Percentiles rank a stretch among this genome's conserved stretches.
phyloP scores from a whole-genome alignment of 192 early-diverging fungal genomes.

The Coemansia sp. region DNA sequence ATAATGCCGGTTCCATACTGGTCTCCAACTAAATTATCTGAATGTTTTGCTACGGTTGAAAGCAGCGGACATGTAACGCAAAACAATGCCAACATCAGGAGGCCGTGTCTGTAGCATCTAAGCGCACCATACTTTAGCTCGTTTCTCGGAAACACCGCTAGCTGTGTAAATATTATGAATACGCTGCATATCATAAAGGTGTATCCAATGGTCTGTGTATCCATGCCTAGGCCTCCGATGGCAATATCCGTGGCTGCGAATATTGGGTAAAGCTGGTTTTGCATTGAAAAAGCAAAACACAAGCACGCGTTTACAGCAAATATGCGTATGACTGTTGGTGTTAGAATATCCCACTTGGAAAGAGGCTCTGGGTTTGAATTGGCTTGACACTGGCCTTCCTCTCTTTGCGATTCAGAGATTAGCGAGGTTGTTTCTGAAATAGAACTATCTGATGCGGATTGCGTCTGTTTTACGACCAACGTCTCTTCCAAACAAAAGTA shows the following conservation, averaged over 20 bases:
- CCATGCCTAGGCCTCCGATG: conserved; percentile 48
- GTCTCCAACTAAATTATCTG: background rate
- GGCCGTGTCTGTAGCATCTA: conserved; percentile 21
- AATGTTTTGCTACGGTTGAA: background rate
- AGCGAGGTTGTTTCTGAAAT: background rate
- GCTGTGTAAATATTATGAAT: conserved; percentile 33
- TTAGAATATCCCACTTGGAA: background rate
- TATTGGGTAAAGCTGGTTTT: conserved; percentile 20
- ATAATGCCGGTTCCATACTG: background rate
- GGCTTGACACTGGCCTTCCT: background rate
- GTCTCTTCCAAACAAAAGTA: conserved; percentile 48
- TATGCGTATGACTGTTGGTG: conserved; percentile 1
- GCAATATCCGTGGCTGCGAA: conserved; percentile 12
- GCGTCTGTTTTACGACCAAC: background rate
- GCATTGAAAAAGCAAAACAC: conserved; percentile 12
- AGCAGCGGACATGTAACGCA: background rate
- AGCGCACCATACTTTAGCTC: conserved; percentile 33
- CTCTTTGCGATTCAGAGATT: background rate
- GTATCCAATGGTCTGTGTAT: conserved; percentile 37
- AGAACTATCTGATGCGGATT: background rate
- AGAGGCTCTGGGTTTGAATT: background rate
- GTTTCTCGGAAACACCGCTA: conserved; percentile 30
- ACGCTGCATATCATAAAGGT: conserved; percentile 26
- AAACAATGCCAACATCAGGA: background rate
- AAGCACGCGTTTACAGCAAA: background rate